phyloP scores from a whole-genome alignment of 148 eudicot species.

The Pouteria glomerata region DNA sequence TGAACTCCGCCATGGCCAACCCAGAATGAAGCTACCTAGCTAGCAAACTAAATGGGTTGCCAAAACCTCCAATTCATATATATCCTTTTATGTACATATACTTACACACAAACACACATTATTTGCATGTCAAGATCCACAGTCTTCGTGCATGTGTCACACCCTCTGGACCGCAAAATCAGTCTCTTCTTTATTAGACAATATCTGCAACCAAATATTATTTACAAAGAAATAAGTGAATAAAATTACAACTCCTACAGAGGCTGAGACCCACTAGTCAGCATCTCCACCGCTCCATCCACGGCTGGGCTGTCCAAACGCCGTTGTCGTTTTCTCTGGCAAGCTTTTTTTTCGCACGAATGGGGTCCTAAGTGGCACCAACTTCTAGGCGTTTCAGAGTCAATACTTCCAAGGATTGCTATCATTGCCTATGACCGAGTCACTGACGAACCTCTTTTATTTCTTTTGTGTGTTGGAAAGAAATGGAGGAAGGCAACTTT shows the following conservation, averaged over 20 bases:
- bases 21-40: too few relatives aligned
- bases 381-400: too few relatives aligned
- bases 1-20: constrained; percentile 50
- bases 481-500: not conserved
- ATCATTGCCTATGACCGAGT: not conserved
- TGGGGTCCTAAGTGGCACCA: not conserved
- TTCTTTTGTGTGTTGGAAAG: not conserved
- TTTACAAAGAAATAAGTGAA: too few relatives aligned
- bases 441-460: too few relatives aligned
- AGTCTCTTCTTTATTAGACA: constrained; percentile 27
- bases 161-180: not conserved
- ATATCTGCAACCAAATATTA: constrained; percentile 13
- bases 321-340: too few relatives aligned
- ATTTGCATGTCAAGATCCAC: constrained; percentile 12
- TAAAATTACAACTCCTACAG: not conserved
- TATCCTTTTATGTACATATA: not conserved
- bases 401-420: not conserved
- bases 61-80: constrained; percentile 6
- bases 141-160: not conserved
- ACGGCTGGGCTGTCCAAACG: too few relatives aligned
- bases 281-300: too few relatives aligned
- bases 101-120: too few relatives aligned
- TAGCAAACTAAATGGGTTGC: too few relatives aligned
- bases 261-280: too few relatives aligned
- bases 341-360: not conserved